Evolutionary conservation across 805 yeast genomes (phyloP), one percentile per base, ranked within the genome.

Genomic region (Kockiozyma suomiensis): DNA sequence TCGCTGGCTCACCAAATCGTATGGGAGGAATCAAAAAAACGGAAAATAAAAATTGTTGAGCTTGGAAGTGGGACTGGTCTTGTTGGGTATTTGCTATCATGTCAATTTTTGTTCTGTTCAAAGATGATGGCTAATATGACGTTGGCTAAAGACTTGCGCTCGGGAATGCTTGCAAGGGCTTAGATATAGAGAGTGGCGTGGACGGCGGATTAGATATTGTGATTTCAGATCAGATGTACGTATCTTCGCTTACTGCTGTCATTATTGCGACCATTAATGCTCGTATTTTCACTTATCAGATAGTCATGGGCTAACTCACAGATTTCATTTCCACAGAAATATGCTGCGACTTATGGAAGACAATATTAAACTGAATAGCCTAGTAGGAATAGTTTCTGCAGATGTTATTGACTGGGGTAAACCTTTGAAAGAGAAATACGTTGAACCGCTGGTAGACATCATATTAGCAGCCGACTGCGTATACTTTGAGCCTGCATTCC

Each of bases 391-490:
- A 1, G 84, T 81, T 3, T 59, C 61, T 15, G 82, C 85, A 3
- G 71, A 69, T 13, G 78, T 73, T 3, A 70, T 83, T 13, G 74
- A 76, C 54, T 82, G 86, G 84, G 81, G 81, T 6, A 73, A 72
- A 21, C 67, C 68, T 1, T 61, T 78, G 12, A 81, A 82, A 4
- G 72, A 65, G 0, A 76, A 73, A 54, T 72, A 78, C 10, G 40
- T 63, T 10, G 67, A 66, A 0, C 72, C 70, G 4, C 54, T 58
- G 12, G 75, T 76, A 2, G 85, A 82, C 69, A 70, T 82, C 4
- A 70, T 83, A 1, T 67, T 83, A 25, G 86, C 86, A 4, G 86
- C 86, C 0, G 87, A 83, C 69, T 82, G 86, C 69, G 86, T 83
- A 13, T 83, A 83, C 59, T 72, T 80, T 28, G 86, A 82, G 65